phyloP scores from a whole-genome alignment of 106 monocot genomes.

The Triglochin maritima region DNA sequence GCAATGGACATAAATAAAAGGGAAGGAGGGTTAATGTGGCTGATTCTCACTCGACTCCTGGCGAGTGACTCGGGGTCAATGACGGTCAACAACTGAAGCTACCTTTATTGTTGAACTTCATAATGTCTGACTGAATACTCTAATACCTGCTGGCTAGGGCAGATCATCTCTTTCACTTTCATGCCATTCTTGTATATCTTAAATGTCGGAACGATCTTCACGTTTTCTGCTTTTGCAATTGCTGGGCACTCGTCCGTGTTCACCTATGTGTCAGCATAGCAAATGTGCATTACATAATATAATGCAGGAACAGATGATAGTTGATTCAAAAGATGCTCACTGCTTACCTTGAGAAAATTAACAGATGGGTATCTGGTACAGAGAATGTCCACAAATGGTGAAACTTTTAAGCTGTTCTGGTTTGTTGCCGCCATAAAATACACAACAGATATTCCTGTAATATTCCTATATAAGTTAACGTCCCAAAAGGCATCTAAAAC shows the following conservation, averaged over 20 bases:
- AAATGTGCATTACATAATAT: not conserved
- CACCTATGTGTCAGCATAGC: slow-evolving; percentile 7
- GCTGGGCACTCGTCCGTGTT: slow-evolving; percentile 18
- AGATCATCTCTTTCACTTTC: slow-evolving; percentile 54
- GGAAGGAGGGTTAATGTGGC: too few relatives aligned
- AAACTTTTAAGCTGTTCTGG: slow-evolving; percentile 41
- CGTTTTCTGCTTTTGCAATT: slow-evolving; percentile 37
- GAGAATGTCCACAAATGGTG: slow-evolving; percentile 52
- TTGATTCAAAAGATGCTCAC: not conserved
- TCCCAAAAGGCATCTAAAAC: not conserved
- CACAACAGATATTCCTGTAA: slow-evolving; percentile 75
- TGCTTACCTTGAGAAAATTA: slow-evolving; percentile 82
- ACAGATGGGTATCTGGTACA: slow-evolving; percentile 58
- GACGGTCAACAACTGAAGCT: not conserved
- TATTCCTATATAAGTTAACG: not conserved
- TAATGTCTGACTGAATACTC: slow-evolving; percentile 49
- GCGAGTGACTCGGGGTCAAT: too few relatives aligned
- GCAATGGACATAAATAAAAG: too few relatives aligned
- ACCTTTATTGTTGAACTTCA: slow-evolving; percentile 3
- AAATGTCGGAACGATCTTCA: slow-evolving; percentile 52
- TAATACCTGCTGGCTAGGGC: slow-evolving; percentile 39
- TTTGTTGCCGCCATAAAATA: slow-evolving; percentile 48
- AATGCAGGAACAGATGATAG: not conserved
- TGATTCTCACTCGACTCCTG: too few relatives aligned
- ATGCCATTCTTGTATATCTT: slow-evolving; percentile 51